Evolutionary conservation across 2,329 filamentous ascomycete species (phyloP).

Genomic region (Aureobasidium leucospermi): DNA sequence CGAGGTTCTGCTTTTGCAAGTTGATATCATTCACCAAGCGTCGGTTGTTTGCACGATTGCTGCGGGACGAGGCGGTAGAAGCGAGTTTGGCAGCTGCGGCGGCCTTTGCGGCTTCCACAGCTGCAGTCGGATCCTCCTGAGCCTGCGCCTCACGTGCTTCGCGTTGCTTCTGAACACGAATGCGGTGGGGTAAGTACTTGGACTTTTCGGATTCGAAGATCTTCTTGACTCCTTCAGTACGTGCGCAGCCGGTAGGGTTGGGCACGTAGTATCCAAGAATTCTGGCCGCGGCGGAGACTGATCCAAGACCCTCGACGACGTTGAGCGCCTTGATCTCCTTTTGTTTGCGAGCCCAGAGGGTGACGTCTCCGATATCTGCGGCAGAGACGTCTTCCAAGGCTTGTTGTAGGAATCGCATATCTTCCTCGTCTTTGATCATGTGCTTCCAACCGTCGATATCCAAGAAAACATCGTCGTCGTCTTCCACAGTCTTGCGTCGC

Average conservation of each 20-base stretch:
- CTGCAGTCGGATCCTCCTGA: conserved; percentile 56
- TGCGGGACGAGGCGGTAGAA: conserved; percentile 82
- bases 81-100: conserved; percentile 65
- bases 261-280: conserved; percentile 72
- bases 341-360: conserved; percentile 63
- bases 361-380: conserved; percentile 49
- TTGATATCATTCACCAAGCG: conserved; percentile 92
- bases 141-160: conserved; percentile 81
- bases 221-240: conserved; percentile 90
- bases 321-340: conserved; percentile 66
- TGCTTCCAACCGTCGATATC: conserved; percentile 66
- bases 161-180: conserved; percentile 85
- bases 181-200: conserved; percentile 94
- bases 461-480: conserved; percentile 55
- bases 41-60: conserved; percentile 91
- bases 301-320: conserved; percentile 47
- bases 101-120: conserved; percentile 64
- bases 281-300: conserved; percentile 44
- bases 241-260: conserved; percentile 75
- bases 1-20: conserved; percentile 73
- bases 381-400: conserved; percentile 41
- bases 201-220: conserved; percentile 97
- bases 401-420: conserved; percentile 50
- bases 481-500: conserved; percentile 58
- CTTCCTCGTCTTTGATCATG: conserved; percentile 62